These are phyloP conservation scores for Crepidotus sp. DNA, from an alignment of 1,284 basidiomycete genomes.

Conservation along the genomic window DNA sequence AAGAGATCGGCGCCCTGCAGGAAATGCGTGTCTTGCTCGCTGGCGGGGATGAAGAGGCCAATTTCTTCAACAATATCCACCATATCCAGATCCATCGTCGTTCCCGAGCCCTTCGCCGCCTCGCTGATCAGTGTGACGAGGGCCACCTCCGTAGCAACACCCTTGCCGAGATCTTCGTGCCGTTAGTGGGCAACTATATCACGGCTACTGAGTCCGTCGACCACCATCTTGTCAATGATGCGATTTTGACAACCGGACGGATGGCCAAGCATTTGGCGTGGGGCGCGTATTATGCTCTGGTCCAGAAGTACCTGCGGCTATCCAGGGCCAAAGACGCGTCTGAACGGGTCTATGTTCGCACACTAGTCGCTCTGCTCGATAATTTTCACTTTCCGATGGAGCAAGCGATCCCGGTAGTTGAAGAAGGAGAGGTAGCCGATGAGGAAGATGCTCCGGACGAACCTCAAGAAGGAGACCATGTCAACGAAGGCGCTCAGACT, in stretches of 20 bases:
- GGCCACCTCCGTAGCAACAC: conserved; percentile 65
- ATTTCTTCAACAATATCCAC: conserved; percentile 94
- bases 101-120: conserved; percentile 77
- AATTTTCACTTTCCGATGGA: conserved; percentile 89
- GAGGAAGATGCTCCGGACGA: conserved; percentile 23
- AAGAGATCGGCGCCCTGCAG: conserved; percentile 50
- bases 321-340: conserved; percentile 65
- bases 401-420: conserved; percentile 30
- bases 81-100: conserved; percentile 94
- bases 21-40: conserved; percentile 84
- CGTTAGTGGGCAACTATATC: conserved; percentile 81
- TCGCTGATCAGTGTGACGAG: conserved; percentile 75
- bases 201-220: conserved; percentile 64
- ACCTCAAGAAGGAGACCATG: conserved; percentile 21
- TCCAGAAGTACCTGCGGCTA: conserved; percentile 77
- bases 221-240: conserved; percentile 88
- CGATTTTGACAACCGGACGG: conserved; percentile 69
- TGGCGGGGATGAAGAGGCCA: conserved; percentile 88
- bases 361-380: conserved; percentile 81
- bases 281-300: conserved; percentile 77
- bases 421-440: conserved; percentile 27
- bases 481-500: conserved; percentile 6
- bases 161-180: conserved; percentile 79
- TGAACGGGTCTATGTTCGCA: conserved; percentile 81
- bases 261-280: conserved; percentile 74